phyloP scores from a whole-genome alignment of 208 protist species.

The Jaenimonas drosophilae region DNA sequence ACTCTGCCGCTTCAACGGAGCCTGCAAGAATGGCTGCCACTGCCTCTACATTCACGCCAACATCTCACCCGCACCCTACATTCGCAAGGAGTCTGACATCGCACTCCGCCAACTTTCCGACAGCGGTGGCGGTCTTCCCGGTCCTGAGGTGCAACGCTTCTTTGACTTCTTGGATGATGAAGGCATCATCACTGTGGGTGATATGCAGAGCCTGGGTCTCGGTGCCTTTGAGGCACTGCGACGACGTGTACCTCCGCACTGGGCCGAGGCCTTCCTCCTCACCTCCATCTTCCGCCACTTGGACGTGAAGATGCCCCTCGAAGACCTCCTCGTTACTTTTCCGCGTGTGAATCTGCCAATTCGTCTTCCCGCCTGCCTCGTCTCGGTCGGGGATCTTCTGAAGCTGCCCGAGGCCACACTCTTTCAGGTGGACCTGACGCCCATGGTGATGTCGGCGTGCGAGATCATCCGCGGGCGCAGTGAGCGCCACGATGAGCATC shows the following conservation, averaged over 20 bases:
- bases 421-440: slow-evolving; percentile 24
- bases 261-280: slow-evolving; percentile 37
- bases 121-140: no score
- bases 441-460: slow-evolving; percentile 52
- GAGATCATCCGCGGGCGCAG: slow-evolving; percentile 61
- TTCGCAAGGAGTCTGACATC: no score
- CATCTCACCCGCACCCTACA: no score
- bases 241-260: slow-evolving; percentile 18
- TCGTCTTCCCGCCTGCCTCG: slow-evolving; percentile 21
- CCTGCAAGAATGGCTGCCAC: slow-evolving; percentile 41
- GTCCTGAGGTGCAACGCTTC: slow-evolving; percentile 18
- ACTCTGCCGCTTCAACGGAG: slow-evolving; percentile 63
- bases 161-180: slow-evolving; percentile 37
- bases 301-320: slow-evolving; percentile 31
- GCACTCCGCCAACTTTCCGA: slow-evolving; percentile 22
- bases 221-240: slow-evolving; percentile 60
- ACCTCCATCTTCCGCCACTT: slow-evolving; percentile 50
- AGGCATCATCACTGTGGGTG: slow-evolving; percentile 54
- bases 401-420: slow-evolving; percentile 28
- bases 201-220: slow-evolving; percentile 69
- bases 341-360: slow-evolving; percentile 29
- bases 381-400: slow-evolving; percentile 44
- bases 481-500: slow-evolving; percentile 45
- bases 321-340: slow-evolving; percentile 50
- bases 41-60: slow-evolving; percentile 80